A percentile compares a stretch with the other conserved stretches of the same genome.
Conservation (phyloP, 2,329 filamentous ascomycete species). For the Aspergillus spinulosporus region DNA sequence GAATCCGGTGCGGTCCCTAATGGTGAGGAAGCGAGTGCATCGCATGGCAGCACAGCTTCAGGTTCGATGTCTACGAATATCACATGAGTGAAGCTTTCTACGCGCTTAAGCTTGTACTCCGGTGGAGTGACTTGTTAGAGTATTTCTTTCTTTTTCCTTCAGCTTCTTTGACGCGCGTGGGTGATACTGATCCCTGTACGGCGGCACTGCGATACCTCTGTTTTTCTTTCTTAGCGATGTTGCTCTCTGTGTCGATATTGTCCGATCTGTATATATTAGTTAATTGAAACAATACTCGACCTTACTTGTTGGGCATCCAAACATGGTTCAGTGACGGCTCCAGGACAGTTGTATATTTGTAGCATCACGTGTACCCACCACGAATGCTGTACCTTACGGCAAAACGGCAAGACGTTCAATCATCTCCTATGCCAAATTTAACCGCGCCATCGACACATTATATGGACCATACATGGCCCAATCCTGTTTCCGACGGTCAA, state of each 20-base stretch:
- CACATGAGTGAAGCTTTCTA: slow-evolving; percentile 5
- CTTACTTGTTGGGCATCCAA: neutral
- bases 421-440: neutral
- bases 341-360: neutral
- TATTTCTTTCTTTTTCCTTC: slow-evolving; percentile 9
- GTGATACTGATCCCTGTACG: neutral
- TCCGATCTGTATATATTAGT: slow-evolving; percentile 14
- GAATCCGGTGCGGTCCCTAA: slow-evolving; percentile 19
- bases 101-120: neutral
- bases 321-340: neutral
- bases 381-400: neutral
- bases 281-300: neutral
- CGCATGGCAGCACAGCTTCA: slow-evolving; percentile 33
- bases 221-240: slow-evolving; percentile 3
- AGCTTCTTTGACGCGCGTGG: neutral
- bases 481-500: slow-evolving; percentile 13
- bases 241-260: neutral
- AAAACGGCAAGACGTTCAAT: slow-evolving; percentile 1
- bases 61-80: slow-evolving; percentile 24
- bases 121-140: neutral
- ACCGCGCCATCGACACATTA: neutral
- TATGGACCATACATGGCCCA: slow-evolving; percentile 21
- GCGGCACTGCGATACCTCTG: slow-evolving; percentile 4
- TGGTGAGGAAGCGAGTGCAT: slow-evolving; percentile 25
- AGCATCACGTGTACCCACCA: neutral